These are phyloP conservation scores for Lanzia echinophila DNA, from an alignment of 2,329 filamentous ascomycete species.

Conservation along the genomic window DNA sequence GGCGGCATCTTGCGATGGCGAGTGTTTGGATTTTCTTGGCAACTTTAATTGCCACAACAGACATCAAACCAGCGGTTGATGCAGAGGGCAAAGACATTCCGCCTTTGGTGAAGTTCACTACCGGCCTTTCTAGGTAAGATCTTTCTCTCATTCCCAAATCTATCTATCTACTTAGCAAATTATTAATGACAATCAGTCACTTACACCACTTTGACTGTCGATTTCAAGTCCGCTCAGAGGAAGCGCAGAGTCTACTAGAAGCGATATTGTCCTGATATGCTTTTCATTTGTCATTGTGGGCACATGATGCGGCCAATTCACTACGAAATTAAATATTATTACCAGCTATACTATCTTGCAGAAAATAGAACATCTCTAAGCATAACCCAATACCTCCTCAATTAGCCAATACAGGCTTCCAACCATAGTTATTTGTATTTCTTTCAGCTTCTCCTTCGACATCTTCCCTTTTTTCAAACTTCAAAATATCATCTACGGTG, in stretches of 20 bases:
- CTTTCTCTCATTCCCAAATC: background rate
- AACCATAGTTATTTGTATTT: too few species aligned
- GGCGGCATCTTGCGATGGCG: constrained; percentile 43
- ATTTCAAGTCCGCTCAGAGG: too few species aligned
- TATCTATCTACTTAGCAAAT: background rate
- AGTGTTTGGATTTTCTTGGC: constrained; percentile 38
- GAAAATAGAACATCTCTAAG: too few species aligned
- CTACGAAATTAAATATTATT: too few species aligned
- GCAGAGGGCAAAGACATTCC: constrained; percentile 32
- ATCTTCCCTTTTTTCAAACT: background rate
- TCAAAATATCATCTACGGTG: background rate
- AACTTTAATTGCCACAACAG: constrained; percentile 35
- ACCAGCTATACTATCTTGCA: too few species aligned
- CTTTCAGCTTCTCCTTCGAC: too few species aligned
- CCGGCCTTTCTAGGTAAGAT: constrained; percentile 21
- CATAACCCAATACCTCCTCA: too few species aligned
- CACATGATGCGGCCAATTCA: too few species aligned
- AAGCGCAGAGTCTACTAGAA: too few species aligned
- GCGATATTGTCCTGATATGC: too few species aligned
- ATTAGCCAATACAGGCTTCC: too few species aligned
- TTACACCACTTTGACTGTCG: too few species aligned
- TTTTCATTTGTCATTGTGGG: background rate
- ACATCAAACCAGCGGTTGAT: constrained; percentile 31
- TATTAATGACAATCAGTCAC: background rate
- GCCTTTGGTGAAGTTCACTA: constrained; percentile 24